Evolutionary conservation across 805 yeast species (phyloP).

Genomic region (Candida michaelii): DNA sequence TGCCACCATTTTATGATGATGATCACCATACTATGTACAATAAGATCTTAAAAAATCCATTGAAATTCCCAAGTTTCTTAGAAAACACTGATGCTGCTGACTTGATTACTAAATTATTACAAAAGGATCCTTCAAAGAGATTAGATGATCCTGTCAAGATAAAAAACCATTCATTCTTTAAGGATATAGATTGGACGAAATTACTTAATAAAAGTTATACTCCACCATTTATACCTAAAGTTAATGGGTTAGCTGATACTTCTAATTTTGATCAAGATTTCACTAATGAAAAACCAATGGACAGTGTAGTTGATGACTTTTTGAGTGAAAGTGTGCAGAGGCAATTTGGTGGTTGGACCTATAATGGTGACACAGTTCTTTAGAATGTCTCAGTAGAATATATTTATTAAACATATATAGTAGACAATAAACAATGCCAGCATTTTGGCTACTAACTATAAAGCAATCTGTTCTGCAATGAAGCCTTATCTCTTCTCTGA

Average conservation of each 20-base stretch:
- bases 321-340: constrained; percentile 93
- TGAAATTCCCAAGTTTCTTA: constrained; percentile 84
- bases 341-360: constrained; percentile 99
- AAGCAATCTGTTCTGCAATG: too few species aligned
- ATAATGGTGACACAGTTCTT: constrained; percentile 58
- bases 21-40: constrained; percentile 91
- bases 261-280: constrained; percentile 91
- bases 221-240: constrained; percentile 95
- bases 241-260: constrained; percentile 81
- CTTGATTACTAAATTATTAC: constrained; percentile 67
- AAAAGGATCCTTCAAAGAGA: constrained; percentile 82
- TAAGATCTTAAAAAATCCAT: constrained; percentile 85
- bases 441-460: too few species aligned
- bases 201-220: constrained; percentile 81
- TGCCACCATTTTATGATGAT: constrained; percentile 97
- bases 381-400: background rate
- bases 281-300: constrained; percentile 90
- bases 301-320: constrained; percentile 90
- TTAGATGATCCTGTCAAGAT: constrained; percentile 83
- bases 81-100: constrained; percentile 81
- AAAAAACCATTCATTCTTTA: constrained; percentile 80
- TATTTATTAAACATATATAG: background rate
- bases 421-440: constrained; percentile 2
- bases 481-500: background rate
- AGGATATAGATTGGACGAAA: constrained; percentile 86